Percentiles rank a stretch among this genome's conserved stretches.
phyloP scores from a whole-genome alignment of 2,329 filamentous ascomycete species.

The Aspergillus vadensis region DNA sequence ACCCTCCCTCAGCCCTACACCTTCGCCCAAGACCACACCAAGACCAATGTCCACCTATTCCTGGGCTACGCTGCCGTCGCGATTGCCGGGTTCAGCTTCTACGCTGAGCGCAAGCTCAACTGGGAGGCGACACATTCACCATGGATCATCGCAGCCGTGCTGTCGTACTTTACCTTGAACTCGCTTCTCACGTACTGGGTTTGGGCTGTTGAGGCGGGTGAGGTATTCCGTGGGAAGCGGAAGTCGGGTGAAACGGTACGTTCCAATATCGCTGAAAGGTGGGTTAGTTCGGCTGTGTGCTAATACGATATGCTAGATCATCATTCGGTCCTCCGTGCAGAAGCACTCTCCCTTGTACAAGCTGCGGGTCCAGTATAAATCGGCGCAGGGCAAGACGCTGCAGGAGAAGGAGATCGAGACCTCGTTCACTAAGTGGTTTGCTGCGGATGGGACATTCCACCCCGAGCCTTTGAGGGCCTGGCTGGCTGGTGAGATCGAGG shows the following conservation, averaged over 20 bases:
- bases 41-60: constrained; percentile 78
- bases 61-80: constrained; percentile 81
- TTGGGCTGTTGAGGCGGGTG: constrained; percentile 76
- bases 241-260: constrained; percentile 66
- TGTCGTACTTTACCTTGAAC: constrained; percentile 78
- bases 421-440: constrained; percentile 64
- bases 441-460: constrained; percentile 59
- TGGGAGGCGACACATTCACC: constrained; percentile 78
- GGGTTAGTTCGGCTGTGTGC: background rate
- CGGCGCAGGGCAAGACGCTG: constrained; percentile 41
- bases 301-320: constrained; percentile 57
- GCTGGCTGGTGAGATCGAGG: constrained; percentile 60
- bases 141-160: constrained; percentile 78
- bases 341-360: constrained; percentile 84
- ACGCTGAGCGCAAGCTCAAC: constrained; percentile 86
- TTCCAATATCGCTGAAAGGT: background rate
- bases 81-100: constrained; percentile 81
- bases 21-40: constrained; percentile 78
- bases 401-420: constrained; percentile 55
- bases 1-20: constrained; percentile 63
- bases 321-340: constrained; percentile 69
- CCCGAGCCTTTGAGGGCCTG: constrained; percentile 63
- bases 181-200: constrained; percentile 80
- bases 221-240: constrained; percentile 75
- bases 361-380: constrained; percentile 60